Evolutionary conservation across 495 filamentous ascomycete genomes (phyloP), one percentile per base, ranked within the genome.

Genomic region (Aspergillus panamensis): DNA sequence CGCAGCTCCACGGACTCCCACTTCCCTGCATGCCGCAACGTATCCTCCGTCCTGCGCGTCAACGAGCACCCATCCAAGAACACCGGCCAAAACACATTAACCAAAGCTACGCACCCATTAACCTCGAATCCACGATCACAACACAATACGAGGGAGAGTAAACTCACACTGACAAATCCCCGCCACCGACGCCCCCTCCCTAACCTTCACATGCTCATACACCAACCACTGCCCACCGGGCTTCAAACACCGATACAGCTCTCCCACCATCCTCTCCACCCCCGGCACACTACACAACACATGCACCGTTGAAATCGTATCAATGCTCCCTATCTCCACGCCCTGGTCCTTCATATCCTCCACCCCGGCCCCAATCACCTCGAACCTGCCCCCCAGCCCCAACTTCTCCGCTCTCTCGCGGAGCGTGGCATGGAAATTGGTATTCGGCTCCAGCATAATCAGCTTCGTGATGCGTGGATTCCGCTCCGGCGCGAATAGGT

Each of bases 61-160:
- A 56, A 17, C 12, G 53, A 48, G 32, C 53, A 56, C 10, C 53
- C 53, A 35, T 56, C 53, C 40, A 56, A 12, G 17, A 56, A 56
- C 3, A 33, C 8, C 9, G 53, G 53, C 53, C 53, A 56, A 25
- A 56, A 20, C 10, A 21, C 48, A 48, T 56, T 56, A 3, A 48
- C 42, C 8, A 20, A 8, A 3, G 43, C 53, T 56, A 16, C 8
- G 0, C 5, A 12, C 14, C 8, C 8, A 25, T 30, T 30, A 49
- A 3, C 47, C 8, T 13, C 12, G 2, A 12, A 49, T 49, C 13
- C 12, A n/a, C n/a, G n/a, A n/a, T n/a, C n/a, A n/a, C n/a, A n/a
- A n/a, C n/a, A n/a, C 20, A 29, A 29, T 31, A 29, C 20, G 29
- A 12, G 43, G 29, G 31, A 48, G 16, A 25, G 14, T 6, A 32